These are phyloP conservation scores for Tephrocybe rancida DNA, from an alignment of 768 basidiomycete genomes.

Conservation along the genomic window DNA sequence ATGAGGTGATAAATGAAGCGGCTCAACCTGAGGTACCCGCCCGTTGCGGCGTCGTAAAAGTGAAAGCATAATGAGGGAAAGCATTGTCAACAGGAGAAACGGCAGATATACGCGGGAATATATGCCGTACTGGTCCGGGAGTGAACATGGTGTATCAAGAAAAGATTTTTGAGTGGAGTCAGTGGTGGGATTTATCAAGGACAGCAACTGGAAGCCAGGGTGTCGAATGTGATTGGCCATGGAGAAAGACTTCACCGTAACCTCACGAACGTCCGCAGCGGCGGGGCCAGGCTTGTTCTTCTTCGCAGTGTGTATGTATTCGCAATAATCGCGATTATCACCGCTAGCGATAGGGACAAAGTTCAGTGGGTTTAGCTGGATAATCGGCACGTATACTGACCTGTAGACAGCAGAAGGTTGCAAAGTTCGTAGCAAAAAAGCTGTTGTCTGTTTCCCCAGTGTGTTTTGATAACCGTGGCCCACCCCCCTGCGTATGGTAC, in stretches of 20 bases:
- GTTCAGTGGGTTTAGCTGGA: not conserved
- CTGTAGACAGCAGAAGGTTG: slow-evolving; percentile 73
- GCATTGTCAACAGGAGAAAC: slow-evolving; percentile 36
- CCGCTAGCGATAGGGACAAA: slow-evolving; percentile 58
- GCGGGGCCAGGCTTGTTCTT: slow-evolving; percentile 20
- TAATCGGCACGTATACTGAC: slow-evolving; percentile 34
- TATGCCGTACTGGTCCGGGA: slow-evolving; percentile 73
- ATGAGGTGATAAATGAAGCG: slow-evolving; percentile 30
- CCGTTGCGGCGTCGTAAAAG: slow-evolving; percentile 41
- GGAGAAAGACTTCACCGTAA: slow-evolving; percentile 89
- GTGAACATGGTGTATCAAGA: slow-evolving; percentile 69
- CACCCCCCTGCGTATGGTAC: slow-evolving; percentile 71
- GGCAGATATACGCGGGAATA: slow-evolving; percentile 69
- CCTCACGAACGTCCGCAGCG: slow-evolving; percentile 56
- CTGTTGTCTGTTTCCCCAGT: slow-evolving; percentile 77
- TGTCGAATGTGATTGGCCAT: slow-evolving; percentile 68
- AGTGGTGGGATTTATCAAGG: slow-evolving; percentile 45
- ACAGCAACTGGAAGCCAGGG: slow-evolving; percentile 88
- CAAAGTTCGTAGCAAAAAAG: slow-evolving; percentile 70
- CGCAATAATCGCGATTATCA: slow-evolving; percentile 93
- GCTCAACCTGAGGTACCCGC: slow-evolving; percentile 26
- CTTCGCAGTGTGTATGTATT: slow-evolving; percentile 54
- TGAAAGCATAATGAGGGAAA: slow-evolving; percentile 53
- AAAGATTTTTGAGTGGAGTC: slow-evolving; percentile 41
- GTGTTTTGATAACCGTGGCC: slow-evolving; percentile 84